A percentile compares a stretch with the other conserved stretches of the same genome.
Evolutionary conservation across 2,329 filamentous ascomycete species (phyloP).

Genomic region (Acrodontium crateriforme): DNA sequence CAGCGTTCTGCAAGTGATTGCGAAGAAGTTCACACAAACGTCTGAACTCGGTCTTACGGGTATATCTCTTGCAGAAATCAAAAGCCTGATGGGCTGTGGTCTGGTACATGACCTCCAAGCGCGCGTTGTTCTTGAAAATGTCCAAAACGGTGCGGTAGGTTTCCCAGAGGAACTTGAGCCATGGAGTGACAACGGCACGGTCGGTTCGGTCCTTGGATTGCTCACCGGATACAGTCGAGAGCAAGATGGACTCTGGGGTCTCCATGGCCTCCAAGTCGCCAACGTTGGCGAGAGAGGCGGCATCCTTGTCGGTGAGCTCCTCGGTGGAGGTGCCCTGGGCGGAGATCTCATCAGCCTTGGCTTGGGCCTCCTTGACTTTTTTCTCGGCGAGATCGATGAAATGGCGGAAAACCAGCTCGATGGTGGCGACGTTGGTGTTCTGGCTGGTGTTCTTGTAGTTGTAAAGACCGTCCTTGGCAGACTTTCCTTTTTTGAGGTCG

Average conservation of each 20-base stretch:
- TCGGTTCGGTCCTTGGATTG: conserved; percentile 95
- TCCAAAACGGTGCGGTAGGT: conserved; percentile 97
- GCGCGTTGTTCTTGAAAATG: conserved; percentile 97
- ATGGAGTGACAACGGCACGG: conserved; percentile 93
- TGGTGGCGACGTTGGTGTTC: conserved; percentile 96
- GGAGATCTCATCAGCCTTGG: conserved; percentile 91
- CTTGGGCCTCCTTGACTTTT: conserved; percentile 90
- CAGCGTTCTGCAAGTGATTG: conserved; percentile 96
- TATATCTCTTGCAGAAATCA: conserved; percentile 96
- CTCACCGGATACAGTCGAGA: conserved; percentile 95
- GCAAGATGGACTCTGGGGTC: conserved; percentile 93
- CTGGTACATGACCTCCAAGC: conserved; percentile 96
- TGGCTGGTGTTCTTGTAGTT: conserved; percentile 99
- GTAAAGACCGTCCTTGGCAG: conserved; percentile 96
- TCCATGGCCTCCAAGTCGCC: conserved; percentile 95
- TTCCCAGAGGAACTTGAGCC: conserved; percentile 99
- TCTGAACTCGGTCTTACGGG: conserved; percentile 97
- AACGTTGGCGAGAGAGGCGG: conserved; percentile 58
- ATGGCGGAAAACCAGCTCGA: conserved; percentile 92
- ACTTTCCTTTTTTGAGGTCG: conserved; percentile 93
- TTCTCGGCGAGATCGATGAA: conserved; percentile 95
- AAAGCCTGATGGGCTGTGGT: conserved; percentile 96
- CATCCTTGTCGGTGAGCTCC: conserved; percentile 66
- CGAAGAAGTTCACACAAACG: conserved; percentile 94
- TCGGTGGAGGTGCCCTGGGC: conserved; percentile 55